phyloP scores from a whole-genome alignment of 108 stramenopile species.

The Fragilaria radians region DNA sequence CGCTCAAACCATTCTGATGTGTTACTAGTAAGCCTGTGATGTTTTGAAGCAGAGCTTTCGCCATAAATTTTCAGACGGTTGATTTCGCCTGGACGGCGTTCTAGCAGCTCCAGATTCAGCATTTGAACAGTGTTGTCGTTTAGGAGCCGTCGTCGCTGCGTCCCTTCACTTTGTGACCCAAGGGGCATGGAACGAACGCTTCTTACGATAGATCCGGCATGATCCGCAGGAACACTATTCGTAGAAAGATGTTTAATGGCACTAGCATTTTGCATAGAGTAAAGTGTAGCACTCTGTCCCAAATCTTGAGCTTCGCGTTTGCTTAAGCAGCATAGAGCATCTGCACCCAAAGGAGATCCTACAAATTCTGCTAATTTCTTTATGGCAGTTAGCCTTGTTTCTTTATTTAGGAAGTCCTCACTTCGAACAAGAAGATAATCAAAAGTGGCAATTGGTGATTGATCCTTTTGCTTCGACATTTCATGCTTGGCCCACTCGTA shows the following conservation, averaged over 20 bases:
- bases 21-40: background rate
- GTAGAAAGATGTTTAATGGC: background rate
- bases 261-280: background rate
- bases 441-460: background rate
- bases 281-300: slow-evolving; percentile 8
- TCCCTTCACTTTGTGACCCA: background rate
- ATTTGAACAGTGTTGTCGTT: background rate
- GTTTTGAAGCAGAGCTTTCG: background rate
- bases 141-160: background rate
- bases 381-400: slow-evolving; percentile 9
- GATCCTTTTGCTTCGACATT: background rate
- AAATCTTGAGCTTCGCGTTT: slow-evolving; percentile 15
- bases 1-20: background rate
- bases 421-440: slow-evolving; percentile 28
- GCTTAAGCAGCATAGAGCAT: slow-evolving; percentile 30
- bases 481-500: background rate
- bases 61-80: background rate
- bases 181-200: too few species aligned
- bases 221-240: background rate
- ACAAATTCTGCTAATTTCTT: slow-evolving; percentile 25
- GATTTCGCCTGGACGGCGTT: background rate
- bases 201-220: background rate
- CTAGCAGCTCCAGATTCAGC: background rate
- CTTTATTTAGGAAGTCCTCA: slow-evolving; percentile 29
- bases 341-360: slow-evolving; percentile 7